phyloP scores from a whole-genome alignment of 306 rosid species.

The Cicer cuneatum region DNA sequence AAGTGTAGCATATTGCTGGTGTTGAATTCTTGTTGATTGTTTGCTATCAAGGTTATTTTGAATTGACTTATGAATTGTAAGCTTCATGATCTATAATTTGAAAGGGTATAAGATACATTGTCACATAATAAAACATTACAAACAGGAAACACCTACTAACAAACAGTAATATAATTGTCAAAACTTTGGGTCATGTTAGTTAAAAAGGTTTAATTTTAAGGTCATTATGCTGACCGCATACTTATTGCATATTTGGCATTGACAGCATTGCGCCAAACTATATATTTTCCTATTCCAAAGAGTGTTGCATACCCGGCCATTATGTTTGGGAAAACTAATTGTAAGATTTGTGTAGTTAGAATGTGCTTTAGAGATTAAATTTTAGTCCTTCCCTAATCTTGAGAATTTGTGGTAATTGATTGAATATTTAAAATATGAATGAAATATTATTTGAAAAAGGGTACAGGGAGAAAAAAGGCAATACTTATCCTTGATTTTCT shows the following conservation, averaged over 20 bases:
- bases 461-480: not conserved
- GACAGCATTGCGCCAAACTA: not conserved
- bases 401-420: not conserved
- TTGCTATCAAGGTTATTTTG: not conserved
- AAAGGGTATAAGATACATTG: not conserved
- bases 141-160: not conserved
- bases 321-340: not conserved
- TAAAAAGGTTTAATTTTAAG: not conserved
- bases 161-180: not conserved
- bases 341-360: not conserved
- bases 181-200: not conserved
- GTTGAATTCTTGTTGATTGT: constrained; percentile 1
- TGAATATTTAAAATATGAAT: not conserved
- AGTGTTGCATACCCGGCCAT: not conserved
- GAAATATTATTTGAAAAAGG: not conserved
- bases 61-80: not conserved
- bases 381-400: not conserved
- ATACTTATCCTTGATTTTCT: not conserved
- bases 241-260: not conserved
- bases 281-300: not conserved
- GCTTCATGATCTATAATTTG: not conserved
- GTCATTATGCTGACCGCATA: not conserved
- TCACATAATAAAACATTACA: not conserved
- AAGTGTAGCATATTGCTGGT: not conserved
- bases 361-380: not conserved